Evolutionary conservation across 148 eudicot species (phyloP).

Genomic region (Selenicereus undatus): DNA sequence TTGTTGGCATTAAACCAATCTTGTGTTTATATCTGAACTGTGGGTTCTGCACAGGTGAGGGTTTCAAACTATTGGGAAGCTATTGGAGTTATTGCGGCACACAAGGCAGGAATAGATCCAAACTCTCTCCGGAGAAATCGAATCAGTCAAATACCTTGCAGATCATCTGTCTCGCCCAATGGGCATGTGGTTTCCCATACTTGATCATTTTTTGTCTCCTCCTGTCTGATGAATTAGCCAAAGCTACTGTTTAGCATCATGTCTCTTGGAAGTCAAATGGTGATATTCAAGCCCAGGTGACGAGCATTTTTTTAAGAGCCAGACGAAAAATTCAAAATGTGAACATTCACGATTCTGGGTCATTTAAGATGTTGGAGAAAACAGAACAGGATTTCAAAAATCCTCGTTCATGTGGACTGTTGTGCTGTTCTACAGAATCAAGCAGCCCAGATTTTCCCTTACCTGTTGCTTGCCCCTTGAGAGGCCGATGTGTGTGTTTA

Average conservation of each 20-base stretch:
- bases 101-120: slow-evolving; percentile 89
- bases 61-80: slow-evolving; percentile 97
- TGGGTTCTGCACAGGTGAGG: slow-evolving; percentile 41
- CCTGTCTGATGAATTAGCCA: neutral
- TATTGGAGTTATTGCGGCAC: slow-evolving; percentile 88
- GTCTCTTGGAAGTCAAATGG: neutral
- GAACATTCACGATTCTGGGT: neutral
- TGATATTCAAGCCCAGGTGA: neutral
- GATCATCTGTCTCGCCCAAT: slow-evolving; percentile 36
- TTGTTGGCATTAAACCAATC: neutral
- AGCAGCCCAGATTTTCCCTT: too few relatives aligned
- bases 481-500: neutral
- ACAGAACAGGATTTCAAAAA: too few relatives aligned
- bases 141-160: slow-evolving; percentile 44
- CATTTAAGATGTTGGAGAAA: too few relatives aligned
- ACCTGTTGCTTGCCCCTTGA: neutral
- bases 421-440: neutral
- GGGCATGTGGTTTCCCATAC: slow-evolving; percentile 26
- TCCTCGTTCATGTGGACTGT: too few relatives aligned
- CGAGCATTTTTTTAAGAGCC: neutral
- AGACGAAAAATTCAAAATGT: neutral
- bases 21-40: neutral
- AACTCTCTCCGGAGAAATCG: slow-evolving; percentile 60
- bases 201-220: slow-evolving; percentile 9
- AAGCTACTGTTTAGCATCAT: too few relatives aligned